Conservation (phyloP, 495 filamentous ascomycete species). For the Pseudevernia furfuracea region DNA sequence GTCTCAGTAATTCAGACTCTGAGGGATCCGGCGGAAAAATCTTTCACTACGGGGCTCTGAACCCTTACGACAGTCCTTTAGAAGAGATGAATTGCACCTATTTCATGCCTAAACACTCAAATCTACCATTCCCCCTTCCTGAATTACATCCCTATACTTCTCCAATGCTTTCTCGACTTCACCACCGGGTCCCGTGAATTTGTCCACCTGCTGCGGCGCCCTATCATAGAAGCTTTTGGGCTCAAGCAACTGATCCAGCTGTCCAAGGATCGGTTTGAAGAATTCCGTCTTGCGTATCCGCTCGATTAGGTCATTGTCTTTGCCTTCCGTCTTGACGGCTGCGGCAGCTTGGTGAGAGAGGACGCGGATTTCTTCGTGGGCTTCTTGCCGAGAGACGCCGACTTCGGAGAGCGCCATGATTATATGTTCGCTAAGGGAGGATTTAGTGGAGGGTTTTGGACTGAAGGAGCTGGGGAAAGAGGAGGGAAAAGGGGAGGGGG, state of each 20-base stretch:
- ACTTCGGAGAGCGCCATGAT: slow-evolving; percentile 78
- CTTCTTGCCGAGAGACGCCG: slow-evolving; percentile 75
- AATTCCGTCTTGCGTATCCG: slow-evolving; percentile 66
- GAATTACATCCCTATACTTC: slow-evolving; percentile 23
- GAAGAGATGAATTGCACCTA: no score
- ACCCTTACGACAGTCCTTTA: no score
- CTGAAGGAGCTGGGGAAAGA: background rate
- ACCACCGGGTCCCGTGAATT: slow-evolving; percentile 34
- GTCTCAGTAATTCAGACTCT: no score
- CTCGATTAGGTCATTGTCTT: slow-evolving; percentile 75
- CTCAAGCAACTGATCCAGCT: slow-evolving; percentile 70
- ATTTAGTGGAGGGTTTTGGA: background rate
- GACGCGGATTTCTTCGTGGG: slow-evolving; percentile 76
- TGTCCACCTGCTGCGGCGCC: slow-evolving; percentile 39
- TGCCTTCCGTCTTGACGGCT: slow-evolving; percentile 73
- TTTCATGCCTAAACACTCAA: slow-evolving; percentile 2
- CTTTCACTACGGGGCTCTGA: no score
- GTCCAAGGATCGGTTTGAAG: slow-evolving; percentile 70
- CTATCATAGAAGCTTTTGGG: slow-evolving; percentile 40
- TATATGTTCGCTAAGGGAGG: slow-evolving; percentile 46
- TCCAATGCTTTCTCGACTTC: slow-evolving; percentile 28
- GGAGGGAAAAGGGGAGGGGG: no score
- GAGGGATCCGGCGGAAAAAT: no score
- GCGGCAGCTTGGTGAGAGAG: slow-evolving; percentile 76
- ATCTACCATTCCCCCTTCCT: background rate